Conservation (phyloP, 768 basidiomycete genomes). For the Podaxis rugospora region DNA sequence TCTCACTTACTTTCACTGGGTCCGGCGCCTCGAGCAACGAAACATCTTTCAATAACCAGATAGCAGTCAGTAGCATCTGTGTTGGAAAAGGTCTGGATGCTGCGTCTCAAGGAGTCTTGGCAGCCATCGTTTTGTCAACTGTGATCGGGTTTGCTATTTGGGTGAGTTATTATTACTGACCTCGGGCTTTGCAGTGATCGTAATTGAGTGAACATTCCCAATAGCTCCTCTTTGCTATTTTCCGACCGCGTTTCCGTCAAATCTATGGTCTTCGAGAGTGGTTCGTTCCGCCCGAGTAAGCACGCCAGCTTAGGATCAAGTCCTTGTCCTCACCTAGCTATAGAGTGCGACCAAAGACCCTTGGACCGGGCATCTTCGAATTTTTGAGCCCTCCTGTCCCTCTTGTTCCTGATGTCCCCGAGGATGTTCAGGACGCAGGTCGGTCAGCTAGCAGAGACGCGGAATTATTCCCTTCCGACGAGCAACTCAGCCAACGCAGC, state of each 20-base stretch:
- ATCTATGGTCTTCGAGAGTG: conserved; percentile 71
- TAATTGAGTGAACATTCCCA: conserved; percentile 12
- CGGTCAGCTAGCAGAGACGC: conserved; percentile 47
- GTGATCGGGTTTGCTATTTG: conserved; percentile 60
- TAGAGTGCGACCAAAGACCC: conserved; percentile 62
- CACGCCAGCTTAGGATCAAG: conserved; percentile 11
- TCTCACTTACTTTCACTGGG: conserved; percentile 17
- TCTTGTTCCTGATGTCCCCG: conserved; percentile 53
- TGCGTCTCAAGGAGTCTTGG: conserved; percentile 55
- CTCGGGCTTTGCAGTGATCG: neutral
- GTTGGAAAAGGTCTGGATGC: conserved; percentile 64
- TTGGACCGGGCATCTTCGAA: conserved; percentile 54
- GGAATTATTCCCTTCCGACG: conserved; percentile 67
- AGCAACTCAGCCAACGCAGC: conserved; percentile 65
- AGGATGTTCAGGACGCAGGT: conserved; percentile 52
- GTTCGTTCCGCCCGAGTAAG: conserved; percentile 71
- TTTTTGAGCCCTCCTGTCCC: conserved; percentile 72
- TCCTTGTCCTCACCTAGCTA: neutral
- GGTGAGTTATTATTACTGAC: conserved; percentile 38
- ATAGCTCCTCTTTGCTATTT: conserved; percentile 61
- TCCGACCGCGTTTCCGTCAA: conserved; percentile 68
- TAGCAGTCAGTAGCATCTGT: conserved; percentile 41
- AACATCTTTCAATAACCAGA: conserved; percentile 14
- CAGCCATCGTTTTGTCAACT: conserved; percentile 53
- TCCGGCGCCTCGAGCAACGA: conserved; percentile 21